Evolutionary conservation across 192 early-diverging fungal species (phyloP).

Genomic region (Linnemannia exigua): DNA sequence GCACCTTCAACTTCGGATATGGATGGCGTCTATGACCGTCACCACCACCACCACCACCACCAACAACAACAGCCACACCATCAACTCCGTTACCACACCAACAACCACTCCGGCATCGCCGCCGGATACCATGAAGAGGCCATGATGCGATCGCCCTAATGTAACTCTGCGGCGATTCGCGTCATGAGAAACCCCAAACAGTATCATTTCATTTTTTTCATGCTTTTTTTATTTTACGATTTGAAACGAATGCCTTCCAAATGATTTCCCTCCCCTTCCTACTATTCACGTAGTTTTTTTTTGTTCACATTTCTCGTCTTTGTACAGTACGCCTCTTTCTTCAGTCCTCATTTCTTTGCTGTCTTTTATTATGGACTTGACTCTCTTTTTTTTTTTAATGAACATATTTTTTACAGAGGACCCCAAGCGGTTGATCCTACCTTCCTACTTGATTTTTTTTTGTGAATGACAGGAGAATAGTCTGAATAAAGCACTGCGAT

Average conservation of each 20-base stretch:
- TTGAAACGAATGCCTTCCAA: background rate
- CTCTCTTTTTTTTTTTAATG: background rate
- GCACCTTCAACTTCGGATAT: background rate
- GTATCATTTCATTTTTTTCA: background rate
- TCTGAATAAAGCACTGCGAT: too few relatives aligned
- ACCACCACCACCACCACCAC: slow-evolving; percentile 7
- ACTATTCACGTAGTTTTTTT: background rate
- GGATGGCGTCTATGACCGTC: slow-evolving; percentile 7
- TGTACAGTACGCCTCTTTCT: background rate
- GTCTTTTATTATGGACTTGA: too few relatives aligned
- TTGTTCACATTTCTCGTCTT: background rate
- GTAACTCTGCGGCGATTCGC: background rate
- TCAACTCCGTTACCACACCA: background rate
- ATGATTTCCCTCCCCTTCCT: background rate
- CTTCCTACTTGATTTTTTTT: too few relatives aligned
- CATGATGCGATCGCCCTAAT: background rate
- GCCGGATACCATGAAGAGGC: background rate
- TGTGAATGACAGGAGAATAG: background rate
- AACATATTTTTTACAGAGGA: background rate
- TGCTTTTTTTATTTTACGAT: background rate
- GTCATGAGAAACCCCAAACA: background rate
- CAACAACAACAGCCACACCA: background rate
- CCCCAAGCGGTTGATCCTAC: too few relatives aligned
- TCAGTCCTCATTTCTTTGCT: background rate
- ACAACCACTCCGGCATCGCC: background rate